These are phyloP conservation scores for Pezicula carpinea DNA, from an alignment of 2,329 filamentous ascomycete species.

Conservation along the genomic window DNA sequence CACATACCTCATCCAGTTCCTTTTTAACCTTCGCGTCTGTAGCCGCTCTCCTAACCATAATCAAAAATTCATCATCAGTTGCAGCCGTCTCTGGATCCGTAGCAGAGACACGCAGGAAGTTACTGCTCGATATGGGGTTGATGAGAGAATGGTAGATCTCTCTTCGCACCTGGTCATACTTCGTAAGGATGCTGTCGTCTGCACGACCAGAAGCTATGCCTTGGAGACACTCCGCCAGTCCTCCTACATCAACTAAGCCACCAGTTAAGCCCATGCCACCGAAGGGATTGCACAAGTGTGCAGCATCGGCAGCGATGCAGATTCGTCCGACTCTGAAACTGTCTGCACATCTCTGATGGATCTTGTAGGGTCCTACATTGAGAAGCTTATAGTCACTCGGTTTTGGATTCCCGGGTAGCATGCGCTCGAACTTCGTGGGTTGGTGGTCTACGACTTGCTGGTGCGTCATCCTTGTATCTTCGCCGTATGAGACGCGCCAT, in stretches of 20 bases:
- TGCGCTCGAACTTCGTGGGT: conserved; percentile 48
- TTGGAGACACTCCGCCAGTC: conserved; percentile 53
- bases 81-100: conserved; percentile 32
- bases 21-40: conserved; percentile 24
- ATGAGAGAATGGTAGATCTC: conserved; percentile 33
- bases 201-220: conserved; percentile 31
- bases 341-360: conserved; percentile 43
- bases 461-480: conserved; percentile 44
- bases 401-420: conserved; percentile 56
- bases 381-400: conserved; percentile 51
- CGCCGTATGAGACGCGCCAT: conserved; percentile 61
- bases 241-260: conserved; percentile 59
- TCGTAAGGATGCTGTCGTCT: conserved; percentile 32
- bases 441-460: conserved; percentile 51
- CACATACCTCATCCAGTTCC: conserved; percentile 26
- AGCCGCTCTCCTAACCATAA: conserved; percentile 27
- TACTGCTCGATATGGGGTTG: conserved; percentile 35
- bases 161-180: conserved; percentile 32
- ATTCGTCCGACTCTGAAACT: conserved; percentile 41
- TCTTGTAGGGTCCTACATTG: conserved; percentile 44
- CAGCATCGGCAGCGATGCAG: conserved; percentile 44
- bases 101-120: conserved; percentile 30
- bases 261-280: conserved; percentile 60
- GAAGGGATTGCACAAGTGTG: conserved; percentile 45
- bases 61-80: conserved; percentile 33